Evolutionary conservation across 768 basidiomycete genomes (phyloP), one percentile per base, ranked within the genome.

Genomic region (Tricholoma sp.): DNA sequence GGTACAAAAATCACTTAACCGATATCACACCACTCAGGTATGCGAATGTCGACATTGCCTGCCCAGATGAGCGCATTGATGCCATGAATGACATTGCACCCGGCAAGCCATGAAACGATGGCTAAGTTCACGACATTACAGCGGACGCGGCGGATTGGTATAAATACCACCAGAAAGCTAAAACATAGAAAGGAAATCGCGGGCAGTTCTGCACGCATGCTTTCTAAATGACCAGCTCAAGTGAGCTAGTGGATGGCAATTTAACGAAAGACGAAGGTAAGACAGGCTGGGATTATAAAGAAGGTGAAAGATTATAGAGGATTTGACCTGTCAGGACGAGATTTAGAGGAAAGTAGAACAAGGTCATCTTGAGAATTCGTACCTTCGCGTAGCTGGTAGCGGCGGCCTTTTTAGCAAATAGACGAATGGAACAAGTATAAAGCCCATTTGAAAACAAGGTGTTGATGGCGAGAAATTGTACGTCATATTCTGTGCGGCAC

Each of bases 11-110:
- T 52, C 52, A 8, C 67, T 83, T 59, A 54, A 89, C 88, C 73
- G 35, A 94, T 84, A 64, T 94, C 91, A 66, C 91, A 93, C 88
- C 88, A 94, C 7, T 82, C 76, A 0, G 81, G 75, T 14, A 72
- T 74, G 47, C 62, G 67, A 29, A 81, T 67, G 21, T 74, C 66
- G 5, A 72, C 67, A 63, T 80, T 83, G n/a, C 72, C 78, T 45
- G 73, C 70, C 88, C 88, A 94, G 4, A 85, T 63, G 22, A 87
- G 61, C 3, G 82, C 71, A 65, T 91, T 83, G 39, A 89, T 69
- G 0, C 80, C 80, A 57, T 77, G 76, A 35, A 79, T 72, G 11
- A 85, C 24, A 59, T 81, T 84, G 29, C 69, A 70, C 4, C 76
- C 61, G 21, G 77, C 66, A 4, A 85, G 74, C 84, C 84, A 86